phyloP scores from a whole-genome alignment of 1,284 basidiomycete species.

The Apiotrichum akiyoshidainum region DNA sequence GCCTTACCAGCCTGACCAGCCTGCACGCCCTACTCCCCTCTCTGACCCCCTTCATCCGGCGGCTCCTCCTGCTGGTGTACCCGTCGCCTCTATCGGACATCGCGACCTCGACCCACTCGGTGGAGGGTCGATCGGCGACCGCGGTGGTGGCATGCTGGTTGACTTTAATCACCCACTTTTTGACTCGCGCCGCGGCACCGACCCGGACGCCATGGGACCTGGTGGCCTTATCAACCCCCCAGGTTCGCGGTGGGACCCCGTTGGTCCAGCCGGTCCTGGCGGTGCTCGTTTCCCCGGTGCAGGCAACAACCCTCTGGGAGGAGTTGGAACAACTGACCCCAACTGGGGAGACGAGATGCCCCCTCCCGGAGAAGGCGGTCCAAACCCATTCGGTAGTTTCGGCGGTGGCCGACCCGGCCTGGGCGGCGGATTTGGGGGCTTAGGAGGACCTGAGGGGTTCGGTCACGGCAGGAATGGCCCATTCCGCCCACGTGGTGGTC shows the following conservation, averaged over 20 bases:
- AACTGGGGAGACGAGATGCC: slow-evolving; percentile 48
- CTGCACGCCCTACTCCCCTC: slow-evolving; percentile 28
- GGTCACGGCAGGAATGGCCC: background rate
- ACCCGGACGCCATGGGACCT: slow-evolving; percentile 30
- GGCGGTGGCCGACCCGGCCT: slow-evolving; percentile 23
- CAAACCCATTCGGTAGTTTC: slow-evolving; percentile 32
- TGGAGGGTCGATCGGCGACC: slow-evolving; percentile 15
- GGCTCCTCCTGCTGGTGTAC: slow-evolving; percentile 18
- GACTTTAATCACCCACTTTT: slow-evolving; percentile 58
- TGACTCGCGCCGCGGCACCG: slow-evolving; percentile 27
- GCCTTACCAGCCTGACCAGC: slow-evolving; percentile 11
- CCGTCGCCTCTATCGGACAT: slow-evolving; percentile 51
- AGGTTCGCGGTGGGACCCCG: slow-evolving; percentile 56
- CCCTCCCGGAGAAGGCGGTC: slow-evolving; percentile 48
- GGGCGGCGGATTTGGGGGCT: slow-evolving; percentile 19
- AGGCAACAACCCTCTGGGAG: slow-evolving; percentile 41
- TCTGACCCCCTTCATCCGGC: slow-evolving; percentile 21
- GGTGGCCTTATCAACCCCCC: slow-evolving; percentile 49
- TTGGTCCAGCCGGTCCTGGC: slow-evolving; percentile 46
- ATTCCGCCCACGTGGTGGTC: background rate
- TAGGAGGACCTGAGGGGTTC: slow-evolving; percentile 18
- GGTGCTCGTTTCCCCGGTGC: slow-evolving; percentile 23
- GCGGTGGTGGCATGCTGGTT: slow-evolving; percentile 55
- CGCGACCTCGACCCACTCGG: slow-evolving; percentile 56
- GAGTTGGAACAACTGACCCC: slow-evolving; percentile 39